Base-by-base conservation (phyloP, 192 early-diverging fungal genomes). In the Coemansia interrupta region DNA sequence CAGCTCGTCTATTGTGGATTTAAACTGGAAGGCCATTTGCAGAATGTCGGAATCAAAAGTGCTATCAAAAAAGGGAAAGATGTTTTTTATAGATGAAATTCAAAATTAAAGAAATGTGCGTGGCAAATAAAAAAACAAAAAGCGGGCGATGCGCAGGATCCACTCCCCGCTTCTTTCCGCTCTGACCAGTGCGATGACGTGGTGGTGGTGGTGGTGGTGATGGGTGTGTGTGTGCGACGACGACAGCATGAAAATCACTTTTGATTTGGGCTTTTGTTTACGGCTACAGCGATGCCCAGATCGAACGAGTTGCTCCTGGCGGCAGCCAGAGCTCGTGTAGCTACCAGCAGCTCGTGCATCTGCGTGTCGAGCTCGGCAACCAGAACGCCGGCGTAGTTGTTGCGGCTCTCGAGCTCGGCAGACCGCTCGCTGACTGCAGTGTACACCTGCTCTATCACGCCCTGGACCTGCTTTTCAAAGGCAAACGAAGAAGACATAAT, bases 361-460 rank as follows among this genome's bases (percentile, higher is more conserved):
- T 78, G 69, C 20, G 62, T 66, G 41, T 78, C 69, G 22, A 78
- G 75, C 51, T 78, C 75, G 3, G 69, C 69, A 19, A 72, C 45
- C 1, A 78, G 56, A 29, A 60, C 11, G 14, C 42, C 41, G 23
- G 69, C 32, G 29, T 52, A 40, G 15, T 30, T 26, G 58, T 20
- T 47, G 57, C 69, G 61, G 18, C 15, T 29, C 52, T 72, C 69
- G 11, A 63, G 48, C 40, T 68, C 63, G 17, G 19, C 40, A 19
- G 69, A 64, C 19, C 51, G 62, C 12, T 59, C 65, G 48, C 30
- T 46, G 18, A 64, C 26, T 1, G 69, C 55, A 14, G 50, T 65
- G 44, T 72, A 64, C 51, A 72, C 59, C 45, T 52, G 64, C 45
- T 54, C 65, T 0, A 63, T 56, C 24, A 72, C 66, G 38, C 62